A percentile compares a stretch with the other conserved stretches of the same genome.
Conservation (phyloP, 441 rosid genomes). For the Erodium moschatum region DNA sequence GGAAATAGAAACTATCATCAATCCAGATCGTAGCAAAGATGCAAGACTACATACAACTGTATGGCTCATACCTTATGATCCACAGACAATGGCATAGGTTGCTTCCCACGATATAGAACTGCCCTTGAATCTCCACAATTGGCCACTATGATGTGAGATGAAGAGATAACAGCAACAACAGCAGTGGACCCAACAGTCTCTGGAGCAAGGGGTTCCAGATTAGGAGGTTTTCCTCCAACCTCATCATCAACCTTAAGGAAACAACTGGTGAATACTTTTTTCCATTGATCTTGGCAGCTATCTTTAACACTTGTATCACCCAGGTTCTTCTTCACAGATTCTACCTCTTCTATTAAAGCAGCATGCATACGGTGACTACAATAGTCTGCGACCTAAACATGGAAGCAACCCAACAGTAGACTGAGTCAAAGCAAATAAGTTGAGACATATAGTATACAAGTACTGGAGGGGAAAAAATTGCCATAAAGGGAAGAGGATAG, state of each 20-base stretch:
- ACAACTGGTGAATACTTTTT: conserved; percentile 55
- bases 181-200: conserved; percentile 95
- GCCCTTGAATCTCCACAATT: conserved; percentile 96
- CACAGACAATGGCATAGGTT: conserved; percentile 66
- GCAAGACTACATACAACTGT: conserved; percentile 10
- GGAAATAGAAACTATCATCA: neutral
- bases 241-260: conserved; percentile 64
- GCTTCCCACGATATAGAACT: conserved; percentile 77
- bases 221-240: conserved; percentile 44
- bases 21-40: neutral
- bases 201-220: conserved; percentile 55
- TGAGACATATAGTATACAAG: neutral
- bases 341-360: conserved; percentile 60
- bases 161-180: conserved; percentile 61
- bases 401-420: conserved; percentile 16
- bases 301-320: conserved; percentile 34
- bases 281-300: conserved; percentile 64
- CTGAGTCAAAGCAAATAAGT: neutral
- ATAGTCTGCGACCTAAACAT: conserved; percentile 68
- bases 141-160: conserved; percentile 72
- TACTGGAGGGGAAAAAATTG: neutral
- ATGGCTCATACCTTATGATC: conserved; percentile 69
- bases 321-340: conserved; percentile 26
- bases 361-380: conserved; percentile 56
- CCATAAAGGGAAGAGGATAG: neutral